Percentiles rank a stretch among this genome's conserved stretches.
These are phyloP conservation scores for Laguncularia racemosa DNA, from an alignment of 345 rosid species.

Conservation along the genomic window DNA sequence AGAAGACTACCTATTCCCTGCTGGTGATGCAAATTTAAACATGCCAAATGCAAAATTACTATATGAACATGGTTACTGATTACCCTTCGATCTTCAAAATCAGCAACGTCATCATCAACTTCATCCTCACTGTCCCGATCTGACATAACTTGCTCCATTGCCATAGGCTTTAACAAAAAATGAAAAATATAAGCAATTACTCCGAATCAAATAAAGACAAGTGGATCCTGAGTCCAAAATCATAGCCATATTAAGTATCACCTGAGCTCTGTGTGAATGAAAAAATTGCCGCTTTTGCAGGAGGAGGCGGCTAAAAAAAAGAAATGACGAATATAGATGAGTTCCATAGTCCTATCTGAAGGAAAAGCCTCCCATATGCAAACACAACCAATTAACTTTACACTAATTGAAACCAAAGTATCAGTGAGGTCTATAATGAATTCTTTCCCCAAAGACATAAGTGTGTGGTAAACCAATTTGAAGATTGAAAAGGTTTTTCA, in stretches of 20 bases:
- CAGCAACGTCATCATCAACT: slow-evolving; percentile 99
- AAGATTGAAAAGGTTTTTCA: too few species aligned
- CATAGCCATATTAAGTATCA: slow-evolving; percentile 11
- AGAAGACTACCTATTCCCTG: neutral
- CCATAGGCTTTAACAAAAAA: slow-evolving; percentile 69
- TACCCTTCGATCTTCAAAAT: slow-evolving; percentile 98
- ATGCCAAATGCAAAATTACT: neutral
- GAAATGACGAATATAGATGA: slow-evolving; percentile 1
- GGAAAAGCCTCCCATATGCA: neutral
- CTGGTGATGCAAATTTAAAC: neutral
- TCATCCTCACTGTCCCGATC: slow-evolving; percentile 99
- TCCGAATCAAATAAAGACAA: too few species aligned
- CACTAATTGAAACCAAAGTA: too few species aligned
- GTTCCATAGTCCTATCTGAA: slow-evolving; percentile 11
- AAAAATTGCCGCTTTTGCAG: slow-evolving; percentile 91
- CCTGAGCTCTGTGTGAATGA: slow-evolving; percentile 99
- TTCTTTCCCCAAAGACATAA: too few species aligned
- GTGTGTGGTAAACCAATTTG: too few species aligned
- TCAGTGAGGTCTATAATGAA: too few species aligned
- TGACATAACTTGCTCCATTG: slow-evolving; percentile 80
- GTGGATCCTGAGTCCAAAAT: neutral
- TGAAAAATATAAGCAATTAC: neutral
- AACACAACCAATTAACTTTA: too few species aligned
- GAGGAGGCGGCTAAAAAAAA: slow-evolving; percentile 57
- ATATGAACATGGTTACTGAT: slow-evolving; percentile 11